Conservation (phyloP, 2,329 filamentous ascomycete species). For the Fusarium falciforme region DNA sequence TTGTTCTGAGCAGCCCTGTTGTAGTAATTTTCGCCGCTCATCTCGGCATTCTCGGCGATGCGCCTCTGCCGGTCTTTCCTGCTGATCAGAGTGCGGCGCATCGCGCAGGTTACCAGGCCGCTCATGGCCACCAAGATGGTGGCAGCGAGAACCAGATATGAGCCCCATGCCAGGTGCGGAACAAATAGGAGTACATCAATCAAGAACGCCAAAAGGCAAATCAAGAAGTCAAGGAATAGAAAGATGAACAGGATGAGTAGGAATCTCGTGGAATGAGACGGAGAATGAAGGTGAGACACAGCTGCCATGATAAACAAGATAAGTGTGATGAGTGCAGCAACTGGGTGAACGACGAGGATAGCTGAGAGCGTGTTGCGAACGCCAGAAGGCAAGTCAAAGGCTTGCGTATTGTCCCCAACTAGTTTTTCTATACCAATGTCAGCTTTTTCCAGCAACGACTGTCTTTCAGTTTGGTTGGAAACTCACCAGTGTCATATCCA, state of each 20-base stretch:
- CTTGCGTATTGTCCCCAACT: conserved; percentile 46
- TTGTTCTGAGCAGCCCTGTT: conserved; percentile 72
- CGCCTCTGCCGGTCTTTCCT: conserved; percentile 93
- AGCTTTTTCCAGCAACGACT: conserved; percentile 11
- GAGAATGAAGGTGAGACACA: conserved; percentile 85
- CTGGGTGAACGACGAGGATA: conserved; percentile 91
- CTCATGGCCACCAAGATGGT: conserved; percentile 86
- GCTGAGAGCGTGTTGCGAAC: conserved; percentile 78
- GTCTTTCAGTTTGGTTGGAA: neutral
- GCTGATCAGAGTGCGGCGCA: conserved; percentile 91
- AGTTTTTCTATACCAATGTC: conserved; percentile 37
- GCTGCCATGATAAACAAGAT: conserved; percentile 84
- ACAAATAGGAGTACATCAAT: conserved; percentile 96
- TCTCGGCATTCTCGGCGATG: conserved; percentile 94
- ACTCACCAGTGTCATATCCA: conserved; percentile 86
- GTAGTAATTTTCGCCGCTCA: conserved; percentile 96
- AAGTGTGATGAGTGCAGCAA: conserved; percentile 87
- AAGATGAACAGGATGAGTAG: conserved; percentile 88
- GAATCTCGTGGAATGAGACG: conserved; percentile 90
- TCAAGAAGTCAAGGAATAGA: conserved; percentile 84
- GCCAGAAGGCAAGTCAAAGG: conserved; percentile 67
- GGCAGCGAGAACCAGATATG: conserved; percentile 90
- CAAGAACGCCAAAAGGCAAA: conserved; percentile 87
- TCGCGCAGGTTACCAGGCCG: conserved; percentile 89
- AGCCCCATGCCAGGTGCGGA: conserved; percentile 92